Percentiles rank a stretch among this genome's conserved stretches.
phyloP scores from a whole-genome alignment of 768 basidiomycete genomes.

The Phlebiopsis gigantea region DNA sequence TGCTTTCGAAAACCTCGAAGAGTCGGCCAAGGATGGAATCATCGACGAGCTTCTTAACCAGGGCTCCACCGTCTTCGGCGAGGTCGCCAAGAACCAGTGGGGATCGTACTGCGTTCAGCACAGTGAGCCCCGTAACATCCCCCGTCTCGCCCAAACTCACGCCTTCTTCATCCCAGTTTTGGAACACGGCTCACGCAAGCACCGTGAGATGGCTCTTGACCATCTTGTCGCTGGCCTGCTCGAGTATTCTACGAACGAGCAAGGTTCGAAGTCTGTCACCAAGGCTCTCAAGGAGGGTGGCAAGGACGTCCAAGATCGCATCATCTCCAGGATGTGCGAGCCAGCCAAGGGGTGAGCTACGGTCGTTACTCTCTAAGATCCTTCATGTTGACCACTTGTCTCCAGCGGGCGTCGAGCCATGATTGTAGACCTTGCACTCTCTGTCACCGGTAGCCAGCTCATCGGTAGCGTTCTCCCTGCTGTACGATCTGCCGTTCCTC shows the following conservation, averaged over 20 bases:
- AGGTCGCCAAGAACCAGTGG: conserved; percentile 86
- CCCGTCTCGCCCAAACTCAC: background rate
- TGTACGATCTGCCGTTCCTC: conserved; percentile 33
- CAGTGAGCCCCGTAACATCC: conserved; percentile 47
- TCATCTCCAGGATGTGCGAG: conserved; percentile 82
- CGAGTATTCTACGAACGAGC: conserved; percentile 76
- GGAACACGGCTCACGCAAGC: conserved; percentile 76
- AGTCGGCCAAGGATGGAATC: conserved; percentile 78
- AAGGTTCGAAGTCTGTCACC: conserved; percentile 82
- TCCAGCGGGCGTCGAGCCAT: conserved; percentile 69
- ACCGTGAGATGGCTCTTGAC: conserved; percentile 71
- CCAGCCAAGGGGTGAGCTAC: conserved; percentile 64
- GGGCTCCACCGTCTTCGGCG: conserved; percentile 59
- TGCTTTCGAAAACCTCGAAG: conserved; percentile 82
- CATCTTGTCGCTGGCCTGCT: conserved; percentile 72
- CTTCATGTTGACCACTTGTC: background rate
- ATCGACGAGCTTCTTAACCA: conserved; percentile 79
- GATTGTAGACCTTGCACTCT: conserved; percentile 82
- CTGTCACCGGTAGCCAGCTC: conserved; percentile 79
- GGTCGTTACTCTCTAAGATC: background rate
- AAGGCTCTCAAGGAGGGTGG: conserved; percentile 86
- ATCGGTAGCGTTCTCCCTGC: conserved; percentile 78
- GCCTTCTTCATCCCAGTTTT: conserved; percentile 47
- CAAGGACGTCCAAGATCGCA: conserved; percentile 64
- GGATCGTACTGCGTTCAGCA: conserved; percentile 85